Conservation (phyloP, 345 rosid species). For the Murraya paniculata region DNA sequence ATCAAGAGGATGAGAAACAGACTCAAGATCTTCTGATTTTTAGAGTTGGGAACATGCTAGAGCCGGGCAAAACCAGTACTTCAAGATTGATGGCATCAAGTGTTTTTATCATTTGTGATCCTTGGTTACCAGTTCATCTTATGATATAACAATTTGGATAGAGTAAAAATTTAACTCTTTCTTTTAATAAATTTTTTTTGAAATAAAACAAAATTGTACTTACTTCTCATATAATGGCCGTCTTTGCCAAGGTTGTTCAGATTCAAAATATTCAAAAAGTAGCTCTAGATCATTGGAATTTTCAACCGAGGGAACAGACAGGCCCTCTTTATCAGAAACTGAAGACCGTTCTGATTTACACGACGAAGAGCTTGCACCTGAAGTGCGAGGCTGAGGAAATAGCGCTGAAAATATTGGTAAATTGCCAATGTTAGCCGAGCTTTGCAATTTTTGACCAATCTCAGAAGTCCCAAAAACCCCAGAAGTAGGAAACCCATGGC, state of each 20-base stretch:
- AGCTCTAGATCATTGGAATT: constrained; percentile 31
- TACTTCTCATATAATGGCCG: constrained; percentile 55
- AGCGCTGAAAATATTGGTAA: constrained; percentile 32
- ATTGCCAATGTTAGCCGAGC: constrained; percentile 9
- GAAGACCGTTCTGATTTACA: constrained; percentile 12
- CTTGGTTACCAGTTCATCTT: not conserved
- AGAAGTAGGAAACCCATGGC: constrained; percentile 9
- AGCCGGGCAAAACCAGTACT: not conserved
- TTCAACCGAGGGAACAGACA: constrained; percentile 21
- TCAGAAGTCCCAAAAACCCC: constrained; percentile 12
- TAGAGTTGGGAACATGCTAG: not conserved
- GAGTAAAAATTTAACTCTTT: not conserved
- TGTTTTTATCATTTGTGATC: not conserved
- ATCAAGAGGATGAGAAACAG: not conserved
- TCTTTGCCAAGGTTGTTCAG: constrained; percentile 52
- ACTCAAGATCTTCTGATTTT: not conserved
- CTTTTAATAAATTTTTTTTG: too few species aligned
- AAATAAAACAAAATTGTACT: constrained; percentile 3
- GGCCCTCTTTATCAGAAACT: constrained; percentile 10
- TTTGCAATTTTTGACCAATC: constrained; percentile 13
- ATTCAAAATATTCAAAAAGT: constrained; percentile 57
- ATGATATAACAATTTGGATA: not conserved
- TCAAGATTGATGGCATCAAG: not conserved
- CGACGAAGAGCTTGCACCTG: not conserved
- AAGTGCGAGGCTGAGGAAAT: constrained; percentile 27